phyloP scores from a whole-genome alignment of 768 basidiomycete genomes.

The Amanita thiersii region DNA sequence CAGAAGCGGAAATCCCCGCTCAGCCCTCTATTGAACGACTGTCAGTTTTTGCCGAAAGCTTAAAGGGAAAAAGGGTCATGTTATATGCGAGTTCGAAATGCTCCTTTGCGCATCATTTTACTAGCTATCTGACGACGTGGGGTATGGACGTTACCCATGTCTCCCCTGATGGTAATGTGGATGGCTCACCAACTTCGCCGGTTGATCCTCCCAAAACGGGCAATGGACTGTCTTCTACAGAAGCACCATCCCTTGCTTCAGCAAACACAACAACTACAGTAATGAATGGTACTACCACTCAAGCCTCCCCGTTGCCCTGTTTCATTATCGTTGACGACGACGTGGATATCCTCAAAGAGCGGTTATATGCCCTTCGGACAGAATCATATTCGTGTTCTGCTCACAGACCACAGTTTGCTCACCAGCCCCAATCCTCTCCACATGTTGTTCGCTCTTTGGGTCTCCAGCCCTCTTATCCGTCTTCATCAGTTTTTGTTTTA shows the following conservation, averaged over 20 bases:
- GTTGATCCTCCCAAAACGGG: slow-evolving; percentile 8
- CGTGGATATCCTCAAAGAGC: slow-evolving; percentile 67
- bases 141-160: slow-evolving; percentile 88
- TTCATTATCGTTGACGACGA: slow-evolving; percentile 95
- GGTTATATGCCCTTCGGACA: slow-evolving; percentile 58
- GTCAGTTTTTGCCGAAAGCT: slow-evolving; percentile 65
- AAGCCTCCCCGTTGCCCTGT: slow-evolving; percentile 19
- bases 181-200: slow-evolving; percentile 18
- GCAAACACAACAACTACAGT: not conserved
- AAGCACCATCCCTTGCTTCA: too few species aligned
- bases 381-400: slow-evolving; percentile 38
- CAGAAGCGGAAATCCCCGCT: slow-evolving; percentile 43
- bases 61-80: slow-evolving; percentile 77
- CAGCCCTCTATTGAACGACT: slow-evolving; percentile 83
- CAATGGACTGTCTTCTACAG: too few species aligned
- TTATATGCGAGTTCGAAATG: slow-evolving; percentile 84
- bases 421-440: slow-evolving; percentile 75
- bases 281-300: slow-evolving; percentile 2
- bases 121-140: slow-evolving; percentile 90
- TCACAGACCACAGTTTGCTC: slow-evolving; percentile 57
- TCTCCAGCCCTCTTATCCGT: slow-evolving; percentile 15
- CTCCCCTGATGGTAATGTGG: slow-evolving; percentile 48
- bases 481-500: slow-evolving; percentile 52
- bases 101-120: slow-evolving; percentile 87
- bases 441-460: slow-evolving; percentile 59